phyloP scores from a whole-genome alignment of 805 yeast genomes.

The Metschnikowia peoriensis region DNA sequence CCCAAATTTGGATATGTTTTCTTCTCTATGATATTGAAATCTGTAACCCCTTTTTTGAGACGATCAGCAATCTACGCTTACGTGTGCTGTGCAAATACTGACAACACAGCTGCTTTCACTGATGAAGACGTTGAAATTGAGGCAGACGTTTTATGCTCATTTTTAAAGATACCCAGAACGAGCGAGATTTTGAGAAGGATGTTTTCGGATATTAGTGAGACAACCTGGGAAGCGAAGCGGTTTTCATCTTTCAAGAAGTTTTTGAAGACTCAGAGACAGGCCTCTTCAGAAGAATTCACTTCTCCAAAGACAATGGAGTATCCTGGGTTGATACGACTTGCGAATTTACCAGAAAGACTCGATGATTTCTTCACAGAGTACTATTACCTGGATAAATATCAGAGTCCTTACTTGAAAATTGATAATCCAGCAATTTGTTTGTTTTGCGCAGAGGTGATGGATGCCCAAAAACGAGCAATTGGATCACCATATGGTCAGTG shows the following conservation, averaged over 20 bases:
- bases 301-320: slow-evolving; percentile 44
- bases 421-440: slow-evolving; percentile 85
- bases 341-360: slow-evolving; percentile 63
- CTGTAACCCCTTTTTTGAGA: slow-evolving; percentile 64
- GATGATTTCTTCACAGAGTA: slow-evolving; percentile 66
- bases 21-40: slow-evolving; percentile 53
- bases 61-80: slow-evolving; percentile 55
- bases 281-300: slow-evolving; percentile 8
- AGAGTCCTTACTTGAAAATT: slow-evolving; percentile 36
- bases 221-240: slow-evolving; percentile 25
- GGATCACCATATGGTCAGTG: slow-evolving; percentile 72
- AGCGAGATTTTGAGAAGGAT: slow-evolving; percentile 18
- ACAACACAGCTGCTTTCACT: slow-evolving; percentile 26
- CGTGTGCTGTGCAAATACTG: slow-evolving; percentile 50
- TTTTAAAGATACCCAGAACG: slow-evolving; percentile 48
- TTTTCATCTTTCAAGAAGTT: slow-evolving; percentile 22
- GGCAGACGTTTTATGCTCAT: slow-evolving; percentile 50
- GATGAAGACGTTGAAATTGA: slow-evolving; percentile 38
- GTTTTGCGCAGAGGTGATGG: slow-evolving; percentile 70
- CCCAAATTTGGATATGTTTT: slow-evolving; percentile 38
- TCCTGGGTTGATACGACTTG: slow-evolving; percentile 63
- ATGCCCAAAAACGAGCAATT: slow-evolving; percentile 60
- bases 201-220: not conserved
- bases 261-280: slow-evolving; percentile 5
- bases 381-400: slow-evolving; percentile 44